Evolutionary conservation across 345 rosid species (phyloP), one percentile per base, ranked within the genome.

Genomic region (Kandelia obovata): DNA sequence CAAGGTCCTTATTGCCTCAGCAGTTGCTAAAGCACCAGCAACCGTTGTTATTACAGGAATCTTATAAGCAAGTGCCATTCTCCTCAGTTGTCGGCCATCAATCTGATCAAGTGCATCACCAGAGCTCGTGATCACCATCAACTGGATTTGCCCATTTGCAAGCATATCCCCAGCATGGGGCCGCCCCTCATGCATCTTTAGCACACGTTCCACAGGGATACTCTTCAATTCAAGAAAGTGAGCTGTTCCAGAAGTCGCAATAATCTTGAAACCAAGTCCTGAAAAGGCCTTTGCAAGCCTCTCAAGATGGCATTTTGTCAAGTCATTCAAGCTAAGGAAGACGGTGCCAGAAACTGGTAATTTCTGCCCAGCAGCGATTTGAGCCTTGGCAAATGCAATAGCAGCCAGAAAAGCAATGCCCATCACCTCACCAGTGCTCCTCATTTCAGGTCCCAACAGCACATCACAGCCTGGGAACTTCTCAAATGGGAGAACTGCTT

Each of bases 161-260:
- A 95, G 80, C 96, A 90, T 86, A 79, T 95, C 99, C 64, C 94
- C 99, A 58, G 96, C 96, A 81, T 95, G 91, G 51, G 97, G 99
- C 39, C 96, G 76, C 43, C 98, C 99, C 76, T 92, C 96, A 6
- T 95, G 98, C 90, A 95, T 56, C 85, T 95, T 95, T 78, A 95
- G 80, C 73, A 92, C 96, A 70, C 84, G 72, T 71, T 95, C 97
- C 62, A 81, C 91, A 0, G 87, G 83, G 28, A 92, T 82, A 37
- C 90, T 92, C 74, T 88, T 85, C 58, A 90, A 76, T 69, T 90
- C 90, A 61, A 95, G 87, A 67, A 89, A 86, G 58, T 81, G 91
- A 65, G 98, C 98, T 20, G 99, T 92, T 70, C 99, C 98, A 11
- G 98, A 92, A 58, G 99, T 92, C 8, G 94, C 79, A 62, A 92